phyloP scores from a whole-genome alignment of 1,139 yeast species.

The Candida mesenterica region DNA sequence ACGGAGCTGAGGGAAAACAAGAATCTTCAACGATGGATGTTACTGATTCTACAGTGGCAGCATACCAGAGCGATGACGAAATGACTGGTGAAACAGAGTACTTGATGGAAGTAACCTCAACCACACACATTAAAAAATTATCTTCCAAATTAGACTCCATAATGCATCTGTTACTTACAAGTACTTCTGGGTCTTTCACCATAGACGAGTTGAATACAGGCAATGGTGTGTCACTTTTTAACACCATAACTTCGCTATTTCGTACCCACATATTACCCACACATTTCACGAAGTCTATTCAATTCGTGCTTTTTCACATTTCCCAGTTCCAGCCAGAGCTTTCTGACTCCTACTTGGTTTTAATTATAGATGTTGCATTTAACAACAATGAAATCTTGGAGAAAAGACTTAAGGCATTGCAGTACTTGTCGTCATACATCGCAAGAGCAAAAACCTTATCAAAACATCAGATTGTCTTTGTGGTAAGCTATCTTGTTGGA shows the following conservation, averaged over 20 bases:
- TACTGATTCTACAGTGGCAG: constrained; percentile 4
- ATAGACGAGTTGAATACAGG: constrained; percentile 55
- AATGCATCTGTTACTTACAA: constrained; percentile 52
- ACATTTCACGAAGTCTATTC: constrained; percentile 87
- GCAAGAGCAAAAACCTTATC: constrained; percentile 82
- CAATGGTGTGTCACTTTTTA: constrained; percentile 70
- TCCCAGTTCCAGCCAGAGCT: constrained; percentile 82
- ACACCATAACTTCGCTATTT: constrained; percentile 73
- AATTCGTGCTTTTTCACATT: constrained; percentile 76
- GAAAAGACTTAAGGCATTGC: constrained; percentile 82
- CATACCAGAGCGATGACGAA: constrained; percentile 26
- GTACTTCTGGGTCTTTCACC: constrained; percentile 51
- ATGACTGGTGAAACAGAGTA: constrained; percentile 39
- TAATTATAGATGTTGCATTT: constrained; percentile 81
- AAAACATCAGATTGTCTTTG: constrained; percentile 70
- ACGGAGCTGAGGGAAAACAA: neutral
- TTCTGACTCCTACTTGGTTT: constrained; percentile 80
- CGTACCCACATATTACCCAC: constrained; percentile 85
- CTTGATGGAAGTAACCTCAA: constrained; percentile 39
- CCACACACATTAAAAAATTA: constrained; percentile 53
- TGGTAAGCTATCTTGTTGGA: constrained; percentile 71
- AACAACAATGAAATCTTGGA: constrained; percentile 65
- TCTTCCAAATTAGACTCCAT: constrained; percentile 71
- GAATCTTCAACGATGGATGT: neutral
- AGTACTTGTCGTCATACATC: constrained; percentile 85